Base-by-base conservation (phyloP, 768 basidiomycete species). In the Hygrocybe punicea region DNA sequence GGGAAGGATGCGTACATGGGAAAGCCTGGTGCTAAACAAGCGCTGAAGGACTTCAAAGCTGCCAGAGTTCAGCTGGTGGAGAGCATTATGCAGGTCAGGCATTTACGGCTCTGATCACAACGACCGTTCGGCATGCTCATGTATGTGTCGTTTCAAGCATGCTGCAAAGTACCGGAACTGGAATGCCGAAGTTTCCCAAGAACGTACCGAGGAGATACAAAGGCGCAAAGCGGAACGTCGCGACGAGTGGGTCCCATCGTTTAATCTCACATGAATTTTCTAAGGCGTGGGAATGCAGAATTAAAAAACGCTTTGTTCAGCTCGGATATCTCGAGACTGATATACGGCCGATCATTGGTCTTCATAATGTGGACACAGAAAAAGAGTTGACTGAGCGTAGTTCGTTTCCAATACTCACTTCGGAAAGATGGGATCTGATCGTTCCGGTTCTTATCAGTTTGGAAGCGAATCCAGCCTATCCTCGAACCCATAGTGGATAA, bases 301-400 rank as follows among this genome's bases (percentile, higher is more conserved):
- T 51, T 23, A 21, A 59, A 25, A 59, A 51, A 1, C 62, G 44
- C 36, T 60, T 70, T 34, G 29, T 51, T 2, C 44, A 54, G 17
- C 49, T 68, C 2, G 69, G 69, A 1, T 66, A 69, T 51, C 10
- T 40, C 0, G 44, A 58, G 9, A 8, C 3, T 8, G 67, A 70
- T 29, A 55, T 68, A 3, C 2, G 19, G 2, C 1, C 14, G 6
- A 55, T 64, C 6, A 0, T 7, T 4, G 10, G 35, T 23, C 13
- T 34, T 3, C 16, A 2, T 7, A 48, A 52, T 2, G 62, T 60
- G 4, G 9, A 42, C 21, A 55, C 57, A 29, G 11, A 47, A 3
- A 39, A 55, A 6, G 58, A 58, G 19, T 62, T 73, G 17, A 71
- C 69, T 4, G 67, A 69, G 21, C 64, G 63, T 19, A 60, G 72